Percentiles rank a stretch among this genome's conserved stretches.
These are phyloP conservation scores for Didymella arachidicola DNA, from an alignment of 2,329 filamentous ascomycete species.

Conservation along the genomic window DNA sequence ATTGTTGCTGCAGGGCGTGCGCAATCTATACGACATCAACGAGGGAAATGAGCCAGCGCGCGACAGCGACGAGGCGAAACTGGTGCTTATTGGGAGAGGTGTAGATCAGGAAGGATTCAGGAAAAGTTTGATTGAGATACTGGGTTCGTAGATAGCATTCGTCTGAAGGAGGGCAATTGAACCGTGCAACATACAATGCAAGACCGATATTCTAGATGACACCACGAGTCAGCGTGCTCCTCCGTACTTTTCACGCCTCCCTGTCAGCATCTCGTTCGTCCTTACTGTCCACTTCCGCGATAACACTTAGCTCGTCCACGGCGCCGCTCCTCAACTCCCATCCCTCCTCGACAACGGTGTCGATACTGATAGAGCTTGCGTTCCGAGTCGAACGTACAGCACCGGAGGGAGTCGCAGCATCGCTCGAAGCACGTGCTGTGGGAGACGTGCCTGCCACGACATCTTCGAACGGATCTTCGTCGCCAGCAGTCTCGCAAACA, in stretches of 20 bases:
- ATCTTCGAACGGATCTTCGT: no score
- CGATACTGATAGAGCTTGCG: no score
- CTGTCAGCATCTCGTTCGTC: neutral
- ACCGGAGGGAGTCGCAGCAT: no score
- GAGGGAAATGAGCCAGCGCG: constrained; percentile 55
- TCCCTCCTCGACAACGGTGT: no score
- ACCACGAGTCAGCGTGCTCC: no score
- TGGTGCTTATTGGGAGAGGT: constrained; percentile 45
- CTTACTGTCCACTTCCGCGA: neutral
- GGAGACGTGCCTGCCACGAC: no score
- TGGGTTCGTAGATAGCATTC: neutral
- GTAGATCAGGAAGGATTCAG: constrained; percentile 34
- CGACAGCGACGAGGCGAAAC: constrained; percentile 29
- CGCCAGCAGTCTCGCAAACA: no score
- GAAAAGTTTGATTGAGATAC: constrained; percentile 19
- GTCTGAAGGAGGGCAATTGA: neutral
- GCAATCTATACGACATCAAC: constrained; percentile 91
- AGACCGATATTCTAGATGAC: no score
- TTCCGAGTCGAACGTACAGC: no score
- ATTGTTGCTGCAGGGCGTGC: constrained; percentile 87
- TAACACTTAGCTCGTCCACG: neutral
- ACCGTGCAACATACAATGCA: no score
- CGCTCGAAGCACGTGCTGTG: no score
- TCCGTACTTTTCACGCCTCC: no score
- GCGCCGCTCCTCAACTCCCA: neutral